phyloP scores from a whole-genome alignment of 2,329 filamentous ascomycete genomes.

The Metarhizium brunneum region DNA sequence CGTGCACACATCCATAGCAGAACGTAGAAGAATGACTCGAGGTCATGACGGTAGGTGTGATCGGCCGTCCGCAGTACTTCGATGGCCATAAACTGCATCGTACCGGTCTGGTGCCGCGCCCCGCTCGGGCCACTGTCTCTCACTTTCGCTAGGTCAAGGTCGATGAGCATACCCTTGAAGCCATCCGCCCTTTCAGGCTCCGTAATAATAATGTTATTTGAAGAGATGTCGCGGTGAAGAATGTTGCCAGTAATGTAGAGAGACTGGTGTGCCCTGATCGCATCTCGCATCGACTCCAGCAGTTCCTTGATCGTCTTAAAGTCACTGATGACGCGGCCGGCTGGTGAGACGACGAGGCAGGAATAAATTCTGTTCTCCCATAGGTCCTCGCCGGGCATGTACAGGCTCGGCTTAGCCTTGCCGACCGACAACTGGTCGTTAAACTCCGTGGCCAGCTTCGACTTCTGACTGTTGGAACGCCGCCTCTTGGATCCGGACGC shows the following conservation, averaged over 20 bases:
- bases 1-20: constrained; percentile 2
- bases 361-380: constrained; percentile 9
- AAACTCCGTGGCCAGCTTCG: constrained; percentile 2
- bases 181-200: constrained; percentile 8
- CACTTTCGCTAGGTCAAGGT: constrained; percentile 9
- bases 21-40: no score
- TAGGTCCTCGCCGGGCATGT: constrained; percentile 4
- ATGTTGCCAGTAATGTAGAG: constrained; percentile 18
- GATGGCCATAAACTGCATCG: constrained; percentile 23
- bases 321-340: constrained; percentile 9
- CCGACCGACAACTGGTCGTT: background rate
- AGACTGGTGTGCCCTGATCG: constrained; percentile 26
- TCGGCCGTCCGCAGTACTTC: constrained; percentile 19
- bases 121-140: constrained; percentile 12
- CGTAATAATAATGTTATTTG: constrained; percentile 28
- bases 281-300: constrained; percentile 22
- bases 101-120: constrained; percentile 16
- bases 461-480: constrained; percentile 7
- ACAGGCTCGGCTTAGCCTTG: constrained; percentile 6
- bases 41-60: no score
- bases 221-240: background rate
- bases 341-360: constrained; percentile 8
- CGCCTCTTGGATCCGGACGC: constrained; percentile 7
- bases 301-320: constrained; percentile 22
- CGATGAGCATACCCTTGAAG: constrained; percentile 16